Conservation (phyloP, 441 rosid genomes). For the Breynia disticha region DNA sequence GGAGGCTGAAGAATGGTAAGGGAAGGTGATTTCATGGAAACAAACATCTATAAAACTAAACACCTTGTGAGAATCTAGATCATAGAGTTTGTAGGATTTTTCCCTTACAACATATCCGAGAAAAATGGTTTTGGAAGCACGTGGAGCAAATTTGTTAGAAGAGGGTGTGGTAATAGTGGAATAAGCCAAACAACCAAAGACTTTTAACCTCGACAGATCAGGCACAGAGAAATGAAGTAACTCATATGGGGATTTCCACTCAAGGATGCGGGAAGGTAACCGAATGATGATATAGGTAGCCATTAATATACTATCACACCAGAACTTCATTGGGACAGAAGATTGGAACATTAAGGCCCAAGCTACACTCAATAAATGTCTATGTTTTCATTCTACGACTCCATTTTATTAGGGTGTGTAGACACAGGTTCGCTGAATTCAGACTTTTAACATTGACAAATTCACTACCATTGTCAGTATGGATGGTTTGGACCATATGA, state of each 20-base stretch:
- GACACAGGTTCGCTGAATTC: no score
- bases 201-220: no score
- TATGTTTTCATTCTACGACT: no score
- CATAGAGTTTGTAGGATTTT: background rate
- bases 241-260: background rate
- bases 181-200: slow-evolving; percentile 3
- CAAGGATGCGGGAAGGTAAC: background rate
- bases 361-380: slow-evolving; percentile 1
- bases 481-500: background rate
- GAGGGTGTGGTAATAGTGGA: background rate
- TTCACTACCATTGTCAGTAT: background rate
- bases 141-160: background rate
- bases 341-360: background rate
- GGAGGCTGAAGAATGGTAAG: no score
- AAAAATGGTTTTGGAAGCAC: background rate
- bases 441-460: background rate
- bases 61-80: background rate
- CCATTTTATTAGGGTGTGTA: no score
- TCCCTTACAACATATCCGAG: background rate
- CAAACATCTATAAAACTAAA: background rate
- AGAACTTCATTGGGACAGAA: background rate
- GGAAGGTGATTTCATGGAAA: background rate
- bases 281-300: no score
- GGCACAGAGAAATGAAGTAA: background rate
- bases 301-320: background rate